Percentiles rank a stretch among this genome's conserved stretches.
Evolutionary conservation across 2,329 filamentous ascomycete species (phyloP).

Genomic region (Aspergillus intermedius): DNA sequence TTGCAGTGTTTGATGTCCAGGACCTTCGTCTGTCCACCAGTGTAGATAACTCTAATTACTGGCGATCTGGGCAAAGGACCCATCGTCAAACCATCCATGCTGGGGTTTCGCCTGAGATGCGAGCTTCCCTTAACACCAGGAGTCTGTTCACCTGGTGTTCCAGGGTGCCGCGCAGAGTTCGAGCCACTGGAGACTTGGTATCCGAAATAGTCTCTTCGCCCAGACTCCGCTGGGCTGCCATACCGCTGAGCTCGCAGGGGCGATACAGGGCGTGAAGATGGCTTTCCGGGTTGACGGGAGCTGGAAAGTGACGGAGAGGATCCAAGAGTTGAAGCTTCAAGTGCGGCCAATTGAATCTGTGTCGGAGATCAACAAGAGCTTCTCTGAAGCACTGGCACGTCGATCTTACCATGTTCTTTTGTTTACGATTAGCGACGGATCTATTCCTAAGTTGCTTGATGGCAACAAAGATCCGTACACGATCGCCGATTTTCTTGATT

Average conservation of each 20-base stretch:
- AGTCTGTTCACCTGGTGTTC: conserved; percentile 57
- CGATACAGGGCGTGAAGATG: conserved; percentile 64
- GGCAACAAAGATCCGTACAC: conserved; percentile 80
- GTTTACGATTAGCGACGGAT: conserved; percentile 69
- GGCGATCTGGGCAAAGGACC: conserved; percentile 80
- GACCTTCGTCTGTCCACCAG: conserved; percentile 83
- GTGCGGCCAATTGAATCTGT: conserved; percentile 75
- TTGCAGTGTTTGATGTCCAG: conserved; percentile 89
- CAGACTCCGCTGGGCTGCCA: conserved; percentile 50
- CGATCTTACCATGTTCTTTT: conserved; percentile 68
- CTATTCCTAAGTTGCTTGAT: conserved; percentile 78
- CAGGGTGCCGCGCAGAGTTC: conserved; percentile 49
- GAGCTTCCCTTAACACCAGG: conserved; percentile 58
- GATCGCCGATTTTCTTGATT: conserved; percentile 94
- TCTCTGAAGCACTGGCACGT: neutral
- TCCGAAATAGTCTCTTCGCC: conserved; percentile 52
- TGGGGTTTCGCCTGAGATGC: conserved; percentile 74
- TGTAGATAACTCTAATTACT: conserved; percentile 88
- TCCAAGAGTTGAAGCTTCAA: conserved; percentile 59
- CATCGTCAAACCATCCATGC: conserved; percentile 79
- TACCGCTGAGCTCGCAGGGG: conserved; percentile 60
- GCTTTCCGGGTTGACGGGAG: conserved; percentile 48
- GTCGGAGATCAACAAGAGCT: conserved; percentile 10
- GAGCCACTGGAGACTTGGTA: conserved; percentile 49
- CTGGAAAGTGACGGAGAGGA: conserved; percentile 56